A percentile compares a stretch with the other conserved stretches of the same genome.
phyloP scores from a whole-genome alignment of 2,329 filamentous ascomycete genomes.

The Calonectria multiphialidica region DNA sequence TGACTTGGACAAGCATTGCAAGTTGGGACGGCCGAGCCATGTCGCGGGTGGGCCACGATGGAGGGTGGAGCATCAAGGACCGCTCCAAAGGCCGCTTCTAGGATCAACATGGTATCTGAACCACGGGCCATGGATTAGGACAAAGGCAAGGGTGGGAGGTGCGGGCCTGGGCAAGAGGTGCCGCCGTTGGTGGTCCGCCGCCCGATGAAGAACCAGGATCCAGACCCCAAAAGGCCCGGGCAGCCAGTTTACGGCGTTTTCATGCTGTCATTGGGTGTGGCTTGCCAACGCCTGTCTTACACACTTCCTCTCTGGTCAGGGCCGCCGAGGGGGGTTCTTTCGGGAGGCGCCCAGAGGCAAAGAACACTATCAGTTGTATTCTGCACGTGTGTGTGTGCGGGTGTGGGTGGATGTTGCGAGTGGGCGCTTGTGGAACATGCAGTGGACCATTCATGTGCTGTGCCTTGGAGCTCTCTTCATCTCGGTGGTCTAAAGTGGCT shows the following conservation, averaged over 20 bases:
- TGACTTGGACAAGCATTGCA: constrained; percentile 36
- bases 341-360: neutral
- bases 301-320: neutral
- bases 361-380: neutral
- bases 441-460: constrained; percentile 38
- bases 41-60: constrained; percentile 32
- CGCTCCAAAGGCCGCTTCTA: constrained; percentile 26
- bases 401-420: constrained; percentile 3
- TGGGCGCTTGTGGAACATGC: constrained; percentile 16
- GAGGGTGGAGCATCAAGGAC: constrained; percentile 33
- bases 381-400: neutral
- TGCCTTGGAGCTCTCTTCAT: constrained; percentile 38
- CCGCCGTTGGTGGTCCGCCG: constrained; percentile 14
- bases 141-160: constrained; percentile 21
- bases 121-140: constrained; percentile 29
- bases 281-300: neutral
- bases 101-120: constrained; percentile 38
- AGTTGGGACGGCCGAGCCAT: constrained; percentile 33
- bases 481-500: constrained; percentile 41
- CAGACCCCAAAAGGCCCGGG: constrained; percentile 4
- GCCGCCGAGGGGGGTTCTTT: neutral
- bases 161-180: constrained; percentile 16
- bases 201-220: constrained; percentile 2
- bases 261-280: constrained; percentile 8
- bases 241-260: neutral